These are phyloP conservation scores for Acer negundo DNA, from an alignment of 345 rosid species.

Conservation along the genomic window DNA sequence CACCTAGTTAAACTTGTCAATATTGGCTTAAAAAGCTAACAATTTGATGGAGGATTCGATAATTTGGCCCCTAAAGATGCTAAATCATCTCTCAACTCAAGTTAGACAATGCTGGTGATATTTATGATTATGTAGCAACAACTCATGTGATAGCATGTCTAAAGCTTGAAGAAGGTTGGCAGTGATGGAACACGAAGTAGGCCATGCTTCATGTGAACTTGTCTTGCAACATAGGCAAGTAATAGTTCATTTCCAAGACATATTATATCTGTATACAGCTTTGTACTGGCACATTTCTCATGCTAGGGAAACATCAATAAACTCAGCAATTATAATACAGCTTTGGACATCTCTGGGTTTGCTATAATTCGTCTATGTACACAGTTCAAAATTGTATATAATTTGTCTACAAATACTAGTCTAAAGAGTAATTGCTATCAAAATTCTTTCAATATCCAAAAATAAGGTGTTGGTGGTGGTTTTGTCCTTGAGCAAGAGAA, in stretches of 20 bases:
- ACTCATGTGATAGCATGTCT: neutral
- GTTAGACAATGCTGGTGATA: neutral
- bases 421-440: no score
- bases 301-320: neutral
- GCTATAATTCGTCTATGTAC: no score
- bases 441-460: no score
- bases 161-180: neutral
- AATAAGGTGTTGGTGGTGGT: no score
- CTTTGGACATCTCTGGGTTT: no score
- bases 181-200: neutral
- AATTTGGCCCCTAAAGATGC: neutral
- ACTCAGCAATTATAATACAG: no score
- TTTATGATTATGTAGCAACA: neutral
- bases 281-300: neutral
- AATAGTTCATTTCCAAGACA: neutral
- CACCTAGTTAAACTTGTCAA: neutral
- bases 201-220: no score
- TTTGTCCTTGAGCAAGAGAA: no score
- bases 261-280: no score
- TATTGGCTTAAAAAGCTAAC: neutral
- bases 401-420: no score
- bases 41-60: neutral
- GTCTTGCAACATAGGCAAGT: neutral
- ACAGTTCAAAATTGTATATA: no score
- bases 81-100: neutral